Conservation (phyloP, 352 stramenopile genomes). For the Pythium phragmitis region DNA sequence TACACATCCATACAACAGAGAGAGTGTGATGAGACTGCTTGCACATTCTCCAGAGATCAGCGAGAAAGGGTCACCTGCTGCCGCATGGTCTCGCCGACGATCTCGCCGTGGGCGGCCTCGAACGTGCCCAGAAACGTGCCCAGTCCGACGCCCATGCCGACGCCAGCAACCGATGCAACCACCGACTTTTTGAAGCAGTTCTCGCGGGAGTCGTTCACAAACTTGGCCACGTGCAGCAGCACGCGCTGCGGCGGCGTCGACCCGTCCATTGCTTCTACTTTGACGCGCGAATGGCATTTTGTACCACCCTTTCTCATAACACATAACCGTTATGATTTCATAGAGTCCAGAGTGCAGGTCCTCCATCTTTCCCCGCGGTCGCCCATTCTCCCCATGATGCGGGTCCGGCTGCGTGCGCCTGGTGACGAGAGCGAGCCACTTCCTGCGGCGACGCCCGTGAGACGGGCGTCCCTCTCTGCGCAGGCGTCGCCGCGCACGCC, state of each 20-base stretch:
- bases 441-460: slow-evolving; percentile 5
- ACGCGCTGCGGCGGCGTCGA: slow-evolving; percentile 39
- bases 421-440: slow-evolving; percentile 44
- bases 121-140: slow-evolving; percentile 88
- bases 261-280: slow-evolving; percentile 18
- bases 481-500: slow-evolving; percentile 30
- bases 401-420: slow-evolving; percentile 62
- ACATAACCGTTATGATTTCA: slow-evolving; percentile 5
- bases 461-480: slow-evolving; percentile 2
- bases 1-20: not conserved
- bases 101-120: slow-evolving; percentile 81
- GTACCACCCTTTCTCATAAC: not conserved
- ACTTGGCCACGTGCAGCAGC: slow-evolving; percentile 56
- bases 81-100: slow-evolving; percentile 83
- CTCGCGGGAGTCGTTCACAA: slow-evolving; percentile 77
- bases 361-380: not conserved
- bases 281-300: not conserved
- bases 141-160: slow-evolving; percentile 75
- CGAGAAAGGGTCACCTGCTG: slow-evolving; percentile 53
- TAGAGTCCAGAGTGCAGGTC: not conserved
- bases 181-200: slow-evolving; percentile 86
- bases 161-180: slow-evolving; percentile 66
- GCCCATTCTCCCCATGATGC: slow-evolving; percentile 29
- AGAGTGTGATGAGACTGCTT: not conserved
- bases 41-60: not conserved